Evolutionary conservation across 148 eudicot genomes (phyloP).

Genomic region (Rheum nobile): DNA sequence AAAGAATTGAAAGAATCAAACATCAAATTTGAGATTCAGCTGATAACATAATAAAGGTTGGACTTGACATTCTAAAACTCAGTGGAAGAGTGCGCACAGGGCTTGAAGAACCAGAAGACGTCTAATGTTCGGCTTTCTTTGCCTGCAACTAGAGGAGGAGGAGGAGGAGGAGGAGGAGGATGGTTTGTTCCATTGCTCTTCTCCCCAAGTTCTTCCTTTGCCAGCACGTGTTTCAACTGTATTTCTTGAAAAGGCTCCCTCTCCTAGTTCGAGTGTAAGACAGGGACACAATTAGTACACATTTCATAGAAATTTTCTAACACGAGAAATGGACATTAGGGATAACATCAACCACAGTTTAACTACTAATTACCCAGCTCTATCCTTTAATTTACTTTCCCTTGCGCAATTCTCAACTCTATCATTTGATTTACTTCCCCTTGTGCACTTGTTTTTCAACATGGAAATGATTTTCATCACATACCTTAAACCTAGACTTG

Average conservation of each 20-base stretch:
- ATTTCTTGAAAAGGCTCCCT: slow-evolving; percentile 50
- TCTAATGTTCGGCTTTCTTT: slow-evolving; percentile 53
- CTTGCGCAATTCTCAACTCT: no score
- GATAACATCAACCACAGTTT: no score
- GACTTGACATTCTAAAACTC: neutral
- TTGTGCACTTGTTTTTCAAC: no score
- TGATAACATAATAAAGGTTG: slow-evolving; percentile 16
- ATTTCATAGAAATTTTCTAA: neutral
- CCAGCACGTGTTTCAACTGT: slow-evolving; percentile 19
- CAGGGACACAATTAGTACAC: neutral
- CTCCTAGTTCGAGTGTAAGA: slow-evolving; percentile 21
- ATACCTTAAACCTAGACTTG: slow-evolving; percentile 56
- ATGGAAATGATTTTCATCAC: neutral
- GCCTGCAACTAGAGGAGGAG: slow-evolving; percentile 23
- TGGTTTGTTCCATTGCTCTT: slow-evolving; percentile 11
- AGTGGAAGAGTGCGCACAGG: slow-evolving; percentile 43
- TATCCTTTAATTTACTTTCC: no score
- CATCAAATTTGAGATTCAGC: slow-evolving; percentile 8
- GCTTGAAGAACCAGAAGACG: slow-evolving; percentile 92
- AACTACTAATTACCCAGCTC: no score
- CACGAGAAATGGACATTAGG: no score
- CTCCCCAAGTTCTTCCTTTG: slow-evolving; percentile 20
- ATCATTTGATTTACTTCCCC: no score
- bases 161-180: slow-evolving; percentile 23
- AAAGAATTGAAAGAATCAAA: neutral